Percentiles rank a stretch among this genome's conserved stretches.
These are phyloP conservation scores for Lablab purpureus DNA, from an alignment of 306 rosid species.

Conservation along the genomic window DNA sequence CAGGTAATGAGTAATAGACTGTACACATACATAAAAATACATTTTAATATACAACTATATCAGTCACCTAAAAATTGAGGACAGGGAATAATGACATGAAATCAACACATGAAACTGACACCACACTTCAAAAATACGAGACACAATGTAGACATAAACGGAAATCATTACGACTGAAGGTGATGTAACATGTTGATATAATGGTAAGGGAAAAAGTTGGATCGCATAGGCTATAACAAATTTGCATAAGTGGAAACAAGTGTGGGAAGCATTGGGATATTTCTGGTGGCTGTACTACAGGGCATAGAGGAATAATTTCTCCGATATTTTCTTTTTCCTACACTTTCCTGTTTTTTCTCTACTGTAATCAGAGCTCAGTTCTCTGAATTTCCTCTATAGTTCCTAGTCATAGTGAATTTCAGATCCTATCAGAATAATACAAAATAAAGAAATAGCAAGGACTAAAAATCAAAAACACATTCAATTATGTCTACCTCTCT, in stretches of 20 bases:
- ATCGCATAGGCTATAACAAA: not conserved
- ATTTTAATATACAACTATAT: not conserved
- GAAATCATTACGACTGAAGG: not conserved
- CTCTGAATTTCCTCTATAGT: not conserved
- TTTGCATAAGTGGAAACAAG: not conserved
- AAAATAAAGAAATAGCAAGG: slow-evolving; percentile 6
- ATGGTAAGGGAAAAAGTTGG: not conserved
- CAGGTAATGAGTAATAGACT: not conserved
- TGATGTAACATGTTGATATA: slow-evolving; percentile 5
- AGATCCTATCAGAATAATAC: not conserved
- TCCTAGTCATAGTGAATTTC: not conserved
- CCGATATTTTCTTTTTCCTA: not conserved
- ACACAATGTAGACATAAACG: not conserved
- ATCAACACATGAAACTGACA: slow-evolving; percentile 1
- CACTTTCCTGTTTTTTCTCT: not conserved
- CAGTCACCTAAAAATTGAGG: slow-evolving; percentile 9
- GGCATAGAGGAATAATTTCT: not conserved
- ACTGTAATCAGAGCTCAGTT: not conserved
- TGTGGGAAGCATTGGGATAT: not conserved
- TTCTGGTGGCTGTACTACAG: not conserved
- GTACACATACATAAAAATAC: not conserved
- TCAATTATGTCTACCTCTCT: not conserved
- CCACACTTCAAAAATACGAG: slow-evolving; percentile 13
- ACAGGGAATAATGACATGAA: not conserved
- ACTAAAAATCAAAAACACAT: not conserved